These are phyloP conservation scores for Scenedesmus sp. DNA, from an alignment of 163 green algal species.

Conservation along the genomic window DNA sequence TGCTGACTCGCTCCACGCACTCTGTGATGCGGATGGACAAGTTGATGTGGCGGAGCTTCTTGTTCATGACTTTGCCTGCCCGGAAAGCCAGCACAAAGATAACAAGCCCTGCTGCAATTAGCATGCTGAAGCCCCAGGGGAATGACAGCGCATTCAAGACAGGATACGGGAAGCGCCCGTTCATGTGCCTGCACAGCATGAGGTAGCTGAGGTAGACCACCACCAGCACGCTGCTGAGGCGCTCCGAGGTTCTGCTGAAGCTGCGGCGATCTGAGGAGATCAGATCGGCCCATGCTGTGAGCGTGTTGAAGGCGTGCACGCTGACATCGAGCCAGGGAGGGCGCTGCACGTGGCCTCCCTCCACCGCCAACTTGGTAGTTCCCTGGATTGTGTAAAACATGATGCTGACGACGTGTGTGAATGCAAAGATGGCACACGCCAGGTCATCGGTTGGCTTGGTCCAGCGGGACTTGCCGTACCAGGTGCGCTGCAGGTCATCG, in stretches of 20 bases:
- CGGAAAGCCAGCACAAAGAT: constrained; percentile 51
- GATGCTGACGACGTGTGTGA: constrained; percentile 61
- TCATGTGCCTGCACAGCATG: constrained; percentile 50
- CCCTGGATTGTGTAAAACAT: constrained; percentile 68
- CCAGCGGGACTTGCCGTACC: constrained; percentile 14
- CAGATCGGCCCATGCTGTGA: constrained; percentile 60
- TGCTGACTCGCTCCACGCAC: neutral
- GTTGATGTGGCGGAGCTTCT: constrained; percentile 25
- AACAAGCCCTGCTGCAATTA: neutral
- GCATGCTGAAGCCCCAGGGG: constrained; percentile 33
- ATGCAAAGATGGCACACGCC: constrained; percentile 56
- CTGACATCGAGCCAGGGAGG: constrained; percentile 59
- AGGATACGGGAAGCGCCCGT: constrained; percentile 62
- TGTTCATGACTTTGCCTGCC: constrained; percentile 46
- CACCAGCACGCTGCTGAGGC: constrained; percentile 46
- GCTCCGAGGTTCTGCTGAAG: constrained; percentile 51
- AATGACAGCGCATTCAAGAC: constrained; percentile 57
- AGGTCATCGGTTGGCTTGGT: constrained; percentile 56
- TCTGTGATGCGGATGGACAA: constrained; percentile 44
- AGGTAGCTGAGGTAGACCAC: constrained; percentile 44
- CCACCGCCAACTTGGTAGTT: constrained; percentile 39
- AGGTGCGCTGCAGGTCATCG: constrained; percentile 39
- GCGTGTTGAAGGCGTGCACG: constrained; percentile 61
- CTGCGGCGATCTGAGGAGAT: constrained; percentile 34
- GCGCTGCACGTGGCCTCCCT: constrained; percentile 50